Base-by-base conservation (phyloP, 805 yeast genomes). In the Nakazawaea wyomingensis region DNA sequence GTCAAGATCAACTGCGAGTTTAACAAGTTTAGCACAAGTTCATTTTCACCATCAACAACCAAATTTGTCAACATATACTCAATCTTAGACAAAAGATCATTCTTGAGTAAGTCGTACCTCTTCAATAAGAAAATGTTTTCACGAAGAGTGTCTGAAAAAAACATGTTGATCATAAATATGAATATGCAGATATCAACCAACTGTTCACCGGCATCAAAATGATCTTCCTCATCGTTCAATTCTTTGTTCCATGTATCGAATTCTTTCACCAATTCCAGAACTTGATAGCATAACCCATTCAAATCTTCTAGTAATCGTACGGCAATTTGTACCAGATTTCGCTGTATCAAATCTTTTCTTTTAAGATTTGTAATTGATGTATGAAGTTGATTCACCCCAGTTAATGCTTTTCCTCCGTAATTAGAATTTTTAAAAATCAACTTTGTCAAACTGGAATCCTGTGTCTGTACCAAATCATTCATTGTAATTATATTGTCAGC, bases 401-500 rank as follows among this genome's bases (percentile, higher is more conserved):
- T 22, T 24, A 56, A 44, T 4, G 47, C 41, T 19, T 51, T 46
- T 47, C 21, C 51, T 46, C 27, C 26, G 41, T 62, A 62, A 17
- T 50, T 48, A 3, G 67, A 53, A 40, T 55, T 60, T 20, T 50
- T 43, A 41, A 58, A 63, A 0, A 62, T 49, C 39, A 64, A 42
- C 14, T 54, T 50, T n/a, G 53, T 49, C 28, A 64, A 44, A 31
- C 51, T 36, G 11, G 49, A 44, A 42, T 64, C 62, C 37, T 60
- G 55, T 1, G 30, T 20, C 3, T 29, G 47, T 0, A 61, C 50
- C 28, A 61, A 48, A 4, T 53, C 50, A 43, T 61, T 56, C 67
- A 64, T 61, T 4, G 50, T 48, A 20, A 62, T 59, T 4, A 64
- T 62, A 45, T 64, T 60, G 50, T 64, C 68, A 1, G 68, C 68